Base-by-base conservation (phyloP, 495 filamentous ascomycete species). In the Rhizodiscina lignyota region DNA sequence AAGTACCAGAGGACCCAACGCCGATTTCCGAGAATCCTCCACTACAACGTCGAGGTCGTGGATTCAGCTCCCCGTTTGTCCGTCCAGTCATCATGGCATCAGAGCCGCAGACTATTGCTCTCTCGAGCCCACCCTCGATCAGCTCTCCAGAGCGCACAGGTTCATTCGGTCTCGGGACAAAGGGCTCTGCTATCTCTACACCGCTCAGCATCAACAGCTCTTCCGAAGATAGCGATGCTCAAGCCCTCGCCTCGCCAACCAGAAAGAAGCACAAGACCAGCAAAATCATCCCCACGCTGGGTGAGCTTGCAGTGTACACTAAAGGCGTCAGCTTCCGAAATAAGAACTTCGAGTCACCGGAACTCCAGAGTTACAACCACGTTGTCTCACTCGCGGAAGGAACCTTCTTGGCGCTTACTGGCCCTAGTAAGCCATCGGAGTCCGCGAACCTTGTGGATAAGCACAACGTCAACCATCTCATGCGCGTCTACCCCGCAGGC, bases 371-470 rank as follows among this genome's bases (percentile, higher is more conserved):
- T 29, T 80, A 68, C 57, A 96, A 94, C 55, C 89, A 97, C 55
- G 74, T 94, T 38, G 87, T 83, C 59, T 97, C 89, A 0, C 83
- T 94, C 57, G 77, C 76, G 32, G 89, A 97, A 58, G 66, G 72
- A 30, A 82, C 73, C 3, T 93, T 93, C 44, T 69, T 79, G 44
- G 74, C 72, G 44, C 72, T 83, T 43, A 80, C 69, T 48, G 67
- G 73, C 24, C 61, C 64, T 35, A 35, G 12, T 11, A 29, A 35
- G 24, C 24, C 24, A 10, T 10, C 30, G 20, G 78, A 78, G 3
- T 69, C 69, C 30, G 92, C 85, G 53, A 63, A 66, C 20, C 59
- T 71, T n/a, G 61, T 94, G 16, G 76, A 82, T 43, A 70, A 74
- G 36, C 89, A 97, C 60, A 97, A 97, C 50, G 76, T 82, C 59